Evolutionary conservation across 495 filamentous ascomycete species (phyloP).

Genomic region (Halenospora varia): DNA sequence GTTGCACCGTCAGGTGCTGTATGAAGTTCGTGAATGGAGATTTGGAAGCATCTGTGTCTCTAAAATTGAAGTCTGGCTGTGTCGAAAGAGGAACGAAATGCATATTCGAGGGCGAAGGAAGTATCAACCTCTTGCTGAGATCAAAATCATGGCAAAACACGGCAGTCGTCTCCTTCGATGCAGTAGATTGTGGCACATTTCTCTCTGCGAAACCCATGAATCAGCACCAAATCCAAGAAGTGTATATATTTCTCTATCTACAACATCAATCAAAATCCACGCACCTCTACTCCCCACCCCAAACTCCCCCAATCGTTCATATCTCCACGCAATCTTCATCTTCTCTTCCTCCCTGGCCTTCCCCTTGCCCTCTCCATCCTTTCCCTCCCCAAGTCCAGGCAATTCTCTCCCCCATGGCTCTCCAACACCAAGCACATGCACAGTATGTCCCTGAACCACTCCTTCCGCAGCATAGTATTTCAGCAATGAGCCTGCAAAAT

Average conservation of each 20-base stretch:
- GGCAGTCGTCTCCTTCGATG: background rate
- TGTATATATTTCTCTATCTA: background rate
- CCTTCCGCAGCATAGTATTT: constrained; percentile 93
- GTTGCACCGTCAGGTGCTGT: constrained; percentile 49
- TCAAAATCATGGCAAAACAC: constrained; percentile 88
- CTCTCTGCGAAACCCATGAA: constrained; percentile 2
- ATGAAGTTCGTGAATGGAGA: constrained; percentile 67
- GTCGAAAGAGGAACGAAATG: constrained; percentile 48
- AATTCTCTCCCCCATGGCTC: constrained; percentile 79
- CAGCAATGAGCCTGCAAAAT: constrained; percentile 81
- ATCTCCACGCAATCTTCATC: constrained; percentile 99
- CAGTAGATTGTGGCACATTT: constrained; percentile 10
- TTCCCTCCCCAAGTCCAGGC: constrained; percentile 59
- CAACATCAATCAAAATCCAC: constrained; percentile 9
- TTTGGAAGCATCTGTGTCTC: constrained; percentile 2
- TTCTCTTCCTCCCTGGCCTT: constrained; percentile 50
- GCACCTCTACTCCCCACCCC: constrained; percentile 23
- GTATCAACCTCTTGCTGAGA: constrained; percentile 73
- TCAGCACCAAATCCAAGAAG: background rate
- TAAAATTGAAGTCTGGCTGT: constrained; percentile 26
- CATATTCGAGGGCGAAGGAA: constrained; percentile 52
- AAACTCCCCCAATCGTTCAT: constrained; percentile 73
- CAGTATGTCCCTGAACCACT: constrained; percentile 81
- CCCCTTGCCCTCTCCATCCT: constrained; percentile 26
- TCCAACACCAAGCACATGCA: constrained; percentile 77